A percentile compares a stretch with the other conserved stretches of the same genome.
These are phyloP conservation scores for Pythium coloratum DNA, from an alignment of 352 stramenopile species.

Conservation along the genomic window DNA sequence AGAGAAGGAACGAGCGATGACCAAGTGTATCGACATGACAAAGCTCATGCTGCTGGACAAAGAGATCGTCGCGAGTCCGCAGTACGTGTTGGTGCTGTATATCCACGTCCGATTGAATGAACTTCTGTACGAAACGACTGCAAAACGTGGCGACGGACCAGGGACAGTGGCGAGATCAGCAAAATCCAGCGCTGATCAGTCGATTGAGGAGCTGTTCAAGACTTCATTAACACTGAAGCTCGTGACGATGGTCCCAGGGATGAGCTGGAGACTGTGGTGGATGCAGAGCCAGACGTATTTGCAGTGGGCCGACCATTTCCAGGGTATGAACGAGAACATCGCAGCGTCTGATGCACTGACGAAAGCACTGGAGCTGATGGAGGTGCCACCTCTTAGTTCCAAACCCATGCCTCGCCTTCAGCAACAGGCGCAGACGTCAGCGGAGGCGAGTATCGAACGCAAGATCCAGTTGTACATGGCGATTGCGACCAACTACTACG, in stretches of 20 bases:
- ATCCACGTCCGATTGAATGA: constrained; percentile 63
- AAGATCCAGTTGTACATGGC: constrained; percentile 53
- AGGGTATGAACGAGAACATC: constrained; percentile 43
- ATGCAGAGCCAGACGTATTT: constrained; percentile 44
- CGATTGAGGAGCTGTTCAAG: constrained; percentile 55
- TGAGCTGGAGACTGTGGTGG: constrained; percentile 44
- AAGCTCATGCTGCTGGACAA: constrained; percentile 51
- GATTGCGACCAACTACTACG: constrained; percentile 65
- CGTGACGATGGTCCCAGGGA: constrained; percentile 10
- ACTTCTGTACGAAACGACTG: constrained; percentile 35
- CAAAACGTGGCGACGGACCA: constrained; percentile 5
- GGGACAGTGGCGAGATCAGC: constrained; percentile 22
- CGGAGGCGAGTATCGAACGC: constrained; percentile 4
- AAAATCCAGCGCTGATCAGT: constrained; percentile 35
- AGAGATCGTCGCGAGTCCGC: constrained; percentile 30
- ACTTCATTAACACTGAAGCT: constrained; percentile 8
- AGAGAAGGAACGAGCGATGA: constrained; percentile 33
- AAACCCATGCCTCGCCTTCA: background rate
- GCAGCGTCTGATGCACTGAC: constrained; percentile 51
- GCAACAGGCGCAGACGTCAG: background rate
- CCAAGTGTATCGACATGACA: constrained; percentile 54
- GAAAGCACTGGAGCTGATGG: constrained; percentile 52
- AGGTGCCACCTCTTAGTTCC: constrained; percentile 8
- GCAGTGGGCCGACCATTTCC: constrained; percentile 50
- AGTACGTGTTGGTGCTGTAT: constrained; percentile 57